Base-by-base conservation (phyloP, 495 filamentous ascomycete genomes). In the Ramalina intermedia region DNA sequence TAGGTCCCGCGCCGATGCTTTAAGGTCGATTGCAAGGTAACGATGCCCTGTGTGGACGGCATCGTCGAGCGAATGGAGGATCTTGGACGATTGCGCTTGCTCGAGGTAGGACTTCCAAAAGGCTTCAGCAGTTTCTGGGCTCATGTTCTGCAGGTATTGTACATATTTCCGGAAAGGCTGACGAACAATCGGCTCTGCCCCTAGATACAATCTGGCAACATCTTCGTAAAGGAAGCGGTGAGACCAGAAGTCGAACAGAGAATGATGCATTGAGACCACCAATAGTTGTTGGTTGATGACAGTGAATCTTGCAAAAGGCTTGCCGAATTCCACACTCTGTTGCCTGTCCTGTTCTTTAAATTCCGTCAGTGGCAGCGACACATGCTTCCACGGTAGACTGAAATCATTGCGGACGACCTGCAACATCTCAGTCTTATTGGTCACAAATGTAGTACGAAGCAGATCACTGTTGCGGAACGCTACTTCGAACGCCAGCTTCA, bases 181-280 rank as follows among this genome's bases (percentile, higher is more conserved):
- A 18, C 37, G 37, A 18, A 18, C 37, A 5, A 39, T 18, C 37
- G 37, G 37, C 37, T 39, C 2, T 18, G 17, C 17, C 1, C 37
- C 37, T n/a, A 39, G 37, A 8, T 39, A 39, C 37, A 44, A 44
- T 17, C 41, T 42, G 36, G 52, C 49, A n/a, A 47, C 52, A 37
- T 55, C 52, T 27, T 55, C 18, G 37, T 53, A 58, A 9, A 55
- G 50, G 43, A 55, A 55, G 14, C 43, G 50, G 17, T 55, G 49
- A 12, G 52, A 44, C 41, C 41, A 44, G 21, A 44, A 55, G 43
- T 55, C 52, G 42, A 55, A 55, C 13, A 55, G 50, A 20, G 35
- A n/a, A 40, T 55, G 52, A 43, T 55, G 52, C 39, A 54, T 54
- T n/a, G 52, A 47, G 20, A 54, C 50, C 0, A 54, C 49, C n/a